These are phyloP conservation scores for Colletotrichum simmondsii DNA, from an alignment of 2,329 filamentous ascomycete genomes.

Conservation along the genomic window DNA sequence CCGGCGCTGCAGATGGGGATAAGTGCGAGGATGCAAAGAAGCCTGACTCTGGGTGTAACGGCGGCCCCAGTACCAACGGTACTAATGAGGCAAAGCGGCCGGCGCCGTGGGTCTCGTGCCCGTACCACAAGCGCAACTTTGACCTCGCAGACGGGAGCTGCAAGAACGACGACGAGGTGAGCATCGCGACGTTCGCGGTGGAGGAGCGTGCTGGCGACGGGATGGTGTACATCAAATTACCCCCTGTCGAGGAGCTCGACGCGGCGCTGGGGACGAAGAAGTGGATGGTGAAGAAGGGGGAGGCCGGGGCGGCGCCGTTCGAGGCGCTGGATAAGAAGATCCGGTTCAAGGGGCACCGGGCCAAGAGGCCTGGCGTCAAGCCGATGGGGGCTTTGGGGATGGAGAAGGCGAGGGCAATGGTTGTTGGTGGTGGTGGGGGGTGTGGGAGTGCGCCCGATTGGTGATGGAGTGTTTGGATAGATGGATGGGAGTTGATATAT, in stretches of 20 bases:
- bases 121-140: constrained; percentile 91
- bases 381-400: constrained; percentile 45
- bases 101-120: constrained; percentile 84
- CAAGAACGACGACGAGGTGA: constrained; percentile 78
- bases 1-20: constrained; percentile 27
- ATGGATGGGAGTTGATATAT: background rate
- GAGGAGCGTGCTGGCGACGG: constrained; percentile 77
- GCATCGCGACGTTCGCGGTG: constrained; percentile 83
- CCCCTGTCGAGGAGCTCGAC: constrained; percentile 84
- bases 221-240: constrained; percentile 82
- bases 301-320: constrained; percentile 57
- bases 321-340: constrained; percentile 60
- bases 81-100: constrained; percentile 10
- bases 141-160: constrained; percentile 79
- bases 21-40: constrained; percentile 50
- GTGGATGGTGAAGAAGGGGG: constrained; percentile 82
- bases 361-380: constrained; percentile 53
- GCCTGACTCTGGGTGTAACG: constrained; percentile 37
- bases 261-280: constrained; percentile 79
- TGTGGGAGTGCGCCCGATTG: constrained; percentile 60
- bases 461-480: constrained; percentile 41
- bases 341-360: constrained; percentile 54
- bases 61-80: constrained; percentile 39
- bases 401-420: constrained; percentile 50
- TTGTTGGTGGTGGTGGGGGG: constrained; percentile 48